Evolutionary conservation across 106 monocot species (phyloP), one percentile per base, ranked within the genome.

Genomic region (Acanthochlamys bracteata): DNA sequence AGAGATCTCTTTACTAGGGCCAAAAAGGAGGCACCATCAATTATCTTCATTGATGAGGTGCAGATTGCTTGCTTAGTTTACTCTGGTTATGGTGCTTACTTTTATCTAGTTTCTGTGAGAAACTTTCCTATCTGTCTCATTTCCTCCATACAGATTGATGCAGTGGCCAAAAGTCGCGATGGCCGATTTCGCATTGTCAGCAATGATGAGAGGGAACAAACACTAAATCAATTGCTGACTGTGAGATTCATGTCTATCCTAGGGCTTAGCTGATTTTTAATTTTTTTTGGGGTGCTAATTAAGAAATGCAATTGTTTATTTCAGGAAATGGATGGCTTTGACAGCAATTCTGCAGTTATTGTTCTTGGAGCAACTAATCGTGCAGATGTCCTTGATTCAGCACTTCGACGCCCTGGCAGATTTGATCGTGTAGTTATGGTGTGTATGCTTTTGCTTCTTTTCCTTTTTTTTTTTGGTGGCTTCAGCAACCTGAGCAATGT

Each of bases 301-400:
- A 49, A 49, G 12, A 49, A 49, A 4, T 1, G 15, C 49, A 49
- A 17, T 49, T 17, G 49, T 49, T 22, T 55, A 19, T 65, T 20
- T 69, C 69, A 96, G 95, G 95, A 98, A 79, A 98, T 98, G 96
- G 96, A 98, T 80, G 96, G 96, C 52, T 98, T 98, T 81, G 96
- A 98, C 53, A 98, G 91, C 72, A 98, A 79, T 46, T 80, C 96
- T 52, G 83, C 88, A 33, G 96, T 98, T 61, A 98, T 98, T 58
- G 91, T 98, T 39, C 91, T 98, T 63, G 96, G 91, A 65, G 96
- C 96, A 74, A 98, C 96, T 52, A 98, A 92, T 66, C 84, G 96
- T 43, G 81, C 96, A 20, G 96, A 98, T 82, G 91, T 98, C 24
- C 68, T 98, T 57, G 96, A 98, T 68, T 91, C 96, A 58, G 96